Evolutionary conservation across 2,329 filamentous ascomycete genomes (phyloP).

Genomic region (Chaetomiaceae sp.): DNA sequence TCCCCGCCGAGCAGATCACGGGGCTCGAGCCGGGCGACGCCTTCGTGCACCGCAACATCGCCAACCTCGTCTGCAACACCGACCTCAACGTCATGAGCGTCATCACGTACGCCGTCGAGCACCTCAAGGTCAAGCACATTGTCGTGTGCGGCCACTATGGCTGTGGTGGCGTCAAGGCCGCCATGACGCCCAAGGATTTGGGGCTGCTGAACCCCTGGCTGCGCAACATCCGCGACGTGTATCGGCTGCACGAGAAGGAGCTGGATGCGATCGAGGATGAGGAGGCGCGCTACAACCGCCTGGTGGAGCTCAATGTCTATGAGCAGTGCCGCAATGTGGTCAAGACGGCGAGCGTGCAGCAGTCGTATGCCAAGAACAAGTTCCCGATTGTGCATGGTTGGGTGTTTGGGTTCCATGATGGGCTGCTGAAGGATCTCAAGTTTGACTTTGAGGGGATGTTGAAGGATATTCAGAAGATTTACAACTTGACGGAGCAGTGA

Average conservation of each 20-base stretch:
- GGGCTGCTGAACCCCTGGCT: constrained; percentile 71
- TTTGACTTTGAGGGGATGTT: constrained; percentile 52
- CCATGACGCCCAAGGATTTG: constrained; percentile 66
- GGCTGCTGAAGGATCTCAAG: constrained; percentile 58
- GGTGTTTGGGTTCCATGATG: constrained; percentile 67
- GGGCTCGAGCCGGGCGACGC: constrained; percentile 83
- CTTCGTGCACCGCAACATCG: constrained; percentile 94
- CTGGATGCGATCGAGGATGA: constrained; percentile 59
- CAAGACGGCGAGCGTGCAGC: constrained; percentile 75
- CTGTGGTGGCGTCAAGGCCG: constrained; percentile 72
- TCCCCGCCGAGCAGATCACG: constrained; percentile 85
- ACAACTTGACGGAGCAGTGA: constrained; percentile 41
- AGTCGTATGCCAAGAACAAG: constrained; percentile 58
- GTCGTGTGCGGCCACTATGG: constrained; percentile 76
- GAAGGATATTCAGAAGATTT: constrained; percentile 55
- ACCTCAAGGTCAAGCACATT: constrained; percentile 78
- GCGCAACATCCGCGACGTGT: constrained; percentile 69
- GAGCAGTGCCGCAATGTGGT: constrained; percentile 74
- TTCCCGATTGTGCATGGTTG: constrained; percentile 70
- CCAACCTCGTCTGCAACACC: constrained; percentile 75
- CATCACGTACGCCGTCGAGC: constrained; percentile 79
- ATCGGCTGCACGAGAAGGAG: constrained; percentile 66
- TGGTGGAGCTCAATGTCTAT: constrained; percentile 80
- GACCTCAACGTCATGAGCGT: constrained; percentile 79
- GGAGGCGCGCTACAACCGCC: constrained; percentile 58